Conservation (phyloP, 2,329 filamentous ascomycete genomes). For the Colletotrichum sp. region DNA sequence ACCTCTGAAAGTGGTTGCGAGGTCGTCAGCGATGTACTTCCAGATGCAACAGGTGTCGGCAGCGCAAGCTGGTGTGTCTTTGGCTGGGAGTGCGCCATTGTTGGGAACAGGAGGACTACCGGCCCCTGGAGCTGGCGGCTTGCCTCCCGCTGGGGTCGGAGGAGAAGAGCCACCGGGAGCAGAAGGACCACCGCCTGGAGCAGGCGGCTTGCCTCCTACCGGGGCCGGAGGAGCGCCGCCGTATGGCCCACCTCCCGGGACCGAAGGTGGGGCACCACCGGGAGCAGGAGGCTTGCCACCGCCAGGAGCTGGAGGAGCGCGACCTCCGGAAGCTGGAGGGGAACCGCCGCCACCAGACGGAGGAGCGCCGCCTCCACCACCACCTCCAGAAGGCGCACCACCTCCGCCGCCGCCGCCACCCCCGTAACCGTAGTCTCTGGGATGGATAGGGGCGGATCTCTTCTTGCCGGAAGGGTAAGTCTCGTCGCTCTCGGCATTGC, state of each 20-base stretch:
- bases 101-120: not conserved
- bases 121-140: not conserved
- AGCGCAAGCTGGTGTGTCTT: conserved; percentile 32
- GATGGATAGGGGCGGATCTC: not conserved
- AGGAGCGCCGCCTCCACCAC: not conserved
- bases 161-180: not conserved
- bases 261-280: not conserved
- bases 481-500: conserved; percentile 27
- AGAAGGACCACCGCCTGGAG: not conserved
- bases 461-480: conserved; percentile 5
- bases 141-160: not conserved
- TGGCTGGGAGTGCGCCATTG: conserved; percentile 15
- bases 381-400: not conserved
- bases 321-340: not conserved
- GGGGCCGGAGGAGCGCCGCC: not conserved
- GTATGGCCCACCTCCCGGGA: not conserved
- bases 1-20: conserved; percentile 39
- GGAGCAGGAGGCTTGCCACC: not conserved
- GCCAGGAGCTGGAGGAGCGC: not conserved
- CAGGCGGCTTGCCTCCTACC: not conserved
- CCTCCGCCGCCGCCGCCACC: not conserved
- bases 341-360: not conserved
- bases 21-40: conserved; percentile 44
- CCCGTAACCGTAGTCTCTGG: not conserved
- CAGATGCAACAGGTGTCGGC: conserved; percentile 48